phyloP scores from a whole-genome alignment of 257 asterid species.

The Galeopsis tetrahit region DNA sequence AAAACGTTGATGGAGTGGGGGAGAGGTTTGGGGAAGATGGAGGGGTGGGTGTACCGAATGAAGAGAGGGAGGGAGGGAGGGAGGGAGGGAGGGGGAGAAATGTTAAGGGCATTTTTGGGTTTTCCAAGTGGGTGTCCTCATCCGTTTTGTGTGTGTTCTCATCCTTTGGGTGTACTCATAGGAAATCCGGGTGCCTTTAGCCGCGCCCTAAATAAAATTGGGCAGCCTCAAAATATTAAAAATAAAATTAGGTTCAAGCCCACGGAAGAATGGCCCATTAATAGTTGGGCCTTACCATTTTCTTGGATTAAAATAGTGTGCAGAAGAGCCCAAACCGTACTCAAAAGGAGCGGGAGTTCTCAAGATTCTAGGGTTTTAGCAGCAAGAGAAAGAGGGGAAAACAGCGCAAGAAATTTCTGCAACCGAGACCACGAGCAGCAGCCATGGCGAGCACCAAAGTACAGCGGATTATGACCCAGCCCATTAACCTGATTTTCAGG shows the following conservation, averaged over 20 bases:
- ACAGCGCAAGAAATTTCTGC: slow-evolving; percentile 28
- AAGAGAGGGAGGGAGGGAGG: too few species aligned
- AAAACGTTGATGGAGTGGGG: too few species aligned
- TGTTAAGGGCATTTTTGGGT: too few species aligned
- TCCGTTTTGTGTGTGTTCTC: too few species aligned
- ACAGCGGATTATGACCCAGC: slow-evolving; percentile 63
- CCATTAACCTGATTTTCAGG: slow-evolving; percentile 67
- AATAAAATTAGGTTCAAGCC: not conserved
- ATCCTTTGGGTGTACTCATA: too few species aligned
- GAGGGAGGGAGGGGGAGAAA: too few species aligned
- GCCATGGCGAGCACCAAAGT: slow-evolving; percentile 67
- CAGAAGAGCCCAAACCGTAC: not conserved
- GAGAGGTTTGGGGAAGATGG: too few species aligned
- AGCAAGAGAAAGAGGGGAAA: slow-evolving; percentile 5
- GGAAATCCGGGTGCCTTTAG: too few species aligned
- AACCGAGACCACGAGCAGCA: slow-evolving; percentile 35
- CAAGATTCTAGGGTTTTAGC: slow-evolving; percentile 47
- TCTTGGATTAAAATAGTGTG: not conserved
- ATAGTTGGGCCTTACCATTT: not conserved
- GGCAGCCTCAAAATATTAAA: not conserved
- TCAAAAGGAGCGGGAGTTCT: slow-evolving; percentile 1
- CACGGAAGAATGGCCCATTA: not conserved
- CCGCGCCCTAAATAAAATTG: not conserved
- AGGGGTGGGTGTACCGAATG: too few species aligned
- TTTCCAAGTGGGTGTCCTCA: too few species aligned